A percentile compares a stretch with the other conserved stretches of the same genome.
Evolutionary conservation across 1,284 basidiomycete genomes (phyloP).

Genomic region (Tilletia setariae): DNA sequence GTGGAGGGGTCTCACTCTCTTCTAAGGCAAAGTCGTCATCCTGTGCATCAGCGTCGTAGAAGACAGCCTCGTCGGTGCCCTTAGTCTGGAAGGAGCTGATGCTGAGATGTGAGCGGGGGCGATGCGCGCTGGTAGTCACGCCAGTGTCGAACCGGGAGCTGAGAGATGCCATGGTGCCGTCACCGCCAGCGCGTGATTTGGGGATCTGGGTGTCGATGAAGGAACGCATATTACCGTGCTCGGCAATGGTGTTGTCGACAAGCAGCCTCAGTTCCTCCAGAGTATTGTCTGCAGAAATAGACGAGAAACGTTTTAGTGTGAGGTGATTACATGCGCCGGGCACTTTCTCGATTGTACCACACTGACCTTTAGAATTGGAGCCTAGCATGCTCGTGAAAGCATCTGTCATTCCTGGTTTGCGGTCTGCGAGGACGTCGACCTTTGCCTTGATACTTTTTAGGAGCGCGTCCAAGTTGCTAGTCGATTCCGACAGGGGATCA

Average conservation of each 20-base stretch:
- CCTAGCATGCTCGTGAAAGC: not conserved
- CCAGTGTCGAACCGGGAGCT: constrained; percentile 20
- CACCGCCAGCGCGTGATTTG: constrained; percentile 20
- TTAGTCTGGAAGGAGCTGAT: constrained; percentile 37
- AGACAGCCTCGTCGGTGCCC: constrained; percentile 41
- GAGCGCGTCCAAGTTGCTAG: constrained; percentile 36
- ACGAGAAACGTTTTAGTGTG: not conserved
- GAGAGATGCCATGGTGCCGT: constrained; percentile 38
- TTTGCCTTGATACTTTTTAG: constrained; percentile 28
- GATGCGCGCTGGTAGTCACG: constrained; percentile 13
- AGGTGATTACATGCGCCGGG: not conserved
- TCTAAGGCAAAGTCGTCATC: constrained; percentile 20
- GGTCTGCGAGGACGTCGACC: constrained; percentile 15
- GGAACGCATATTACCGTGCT: constrained; percentile 37
- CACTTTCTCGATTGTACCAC: not conserved
- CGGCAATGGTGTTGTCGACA: constrained; percentile 33
- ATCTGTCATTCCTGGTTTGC: constrained; percentile 10
- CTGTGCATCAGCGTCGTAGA: constrained; percentile 43
- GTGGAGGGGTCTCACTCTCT: constrained; percentile 10
- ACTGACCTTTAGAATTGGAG: not conserved
- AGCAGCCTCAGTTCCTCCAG: constrained; percentile 24
- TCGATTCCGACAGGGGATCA: constrained; percentile 31
- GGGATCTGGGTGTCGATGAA: constrained; percentile 40
- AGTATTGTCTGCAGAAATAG: constrained; percentile 14
- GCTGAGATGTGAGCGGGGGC: constrained; percentile 27